Base-by-base conservation (phyloP, 1,139 yeast genomes). In the Saccharomyces hybrid region DNA sequence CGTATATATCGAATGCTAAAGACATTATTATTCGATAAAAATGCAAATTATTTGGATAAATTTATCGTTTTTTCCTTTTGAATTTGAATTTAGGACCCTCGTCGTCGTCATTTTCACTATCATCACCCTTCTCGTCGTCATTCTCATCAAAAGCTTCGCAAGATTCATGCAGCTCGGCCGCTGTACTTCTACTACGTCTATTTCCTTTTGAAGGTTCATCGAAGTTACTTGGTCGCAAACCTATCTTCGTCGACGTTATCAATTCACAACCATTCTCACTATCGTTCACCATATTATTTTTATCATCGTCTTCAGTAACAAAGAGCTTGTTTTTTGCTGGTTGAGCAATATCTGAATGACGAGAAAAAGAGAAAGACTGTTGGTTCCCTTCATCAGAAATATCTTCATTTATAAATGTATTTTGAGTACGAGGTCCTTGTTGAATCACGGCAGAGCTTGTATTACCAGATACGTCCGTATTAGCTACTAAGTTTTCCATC, bases 41-140 rank as follows among this genome's bases (percentile, higher is more conserved):
- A 44, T 20, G 30, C 30, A 23, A 44, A 44, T 3, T 20, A 44
- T 20, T 4, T 13, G 27, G n/a, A 44, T 44, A 26, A 16, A 28
- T 31, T 46, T 48, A 48, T 42, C 38, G 11, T 47, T 27, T 55
- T 52, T 62, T 58, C 38, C 70, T 63, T 51, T 70, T 68, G 47
- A 75, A 73, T 55, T 65, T 72, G 57, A 75, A 75, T 13, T 63
- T 65, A 1, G 77, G 76, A 3, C 64, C 67, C 52, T 73, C 76
- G 44, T 64, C 66, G 16, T 60, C 65, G 20, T 58, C 61, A 25
- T 60, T 70, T 34, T 66, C 70, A 26, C 66, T 67, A 20, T 61
- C 64, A 44, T 57, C 61, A n/a, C n/a, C n/a, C n/a, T n/a, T n/a
- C n/a, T n/a, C n/a, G n/a, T n/a, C n/a, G n/a, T n/a, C n/a, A n/a